Evolutionary conservation across 257 asterid species (phyloP), one percentile per base, ranked within the genome.

Genomic region (Primulina huaijiensis): DNA sequence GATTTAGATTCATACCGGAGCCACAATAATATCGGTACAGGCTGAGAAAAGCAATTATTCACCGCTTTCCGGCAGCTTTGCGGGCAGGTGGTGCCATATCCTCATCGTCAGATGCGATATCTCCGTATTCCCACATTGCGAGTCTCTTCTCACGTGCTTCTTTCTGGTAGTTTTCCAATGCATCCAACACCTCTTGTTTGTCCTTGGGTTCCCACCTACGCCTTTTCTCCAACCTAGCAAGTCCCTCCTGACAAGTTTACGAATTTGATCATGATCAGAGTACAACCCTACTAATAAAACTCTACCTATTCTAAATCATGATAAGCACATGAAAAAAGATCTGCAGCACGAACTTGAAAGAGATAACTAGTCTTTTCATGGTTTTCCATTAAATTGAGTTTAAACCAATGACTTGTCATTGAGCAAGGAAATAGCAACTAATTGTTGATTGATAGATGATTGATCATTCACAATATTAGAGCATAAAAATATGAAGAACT

Each of bases 121-220:
- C 97, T 9, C 99, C 99, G 2, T 91, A 94, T 80, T 94, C 98
- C 99, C 99, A 94, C 98, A 94, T 94, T 2, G 92, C 92, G 0
- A 72, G 82, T 20, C 98, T 85, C 80, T 83, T 78, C 46, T 71
- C 74, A 0, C 89, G 89, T 20, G 99, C 99, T 79, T 88, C 97
- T 0, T 77, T 73, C 83, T 94, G 92, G 84, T 71, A 80, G 63
- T 83, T 89, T 29, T 91, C 98, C 84, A 94, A 65, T 55, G 85
- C 98, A 50, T 91, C 99, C 68, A 91, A 57, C n/a, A 69, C 80
- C 57, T 17, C 77, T 56, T 89, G 90, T 76, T 76, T 79, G 62
- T 87, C 93, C 79, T 82, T 85, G 0, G 95, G 80, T 38, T 88
- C 97, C 73, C 76, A 88, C 61, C 94, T 91, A 50, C 90, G 83